These are phyloP conservation scores for Daldinia loculata DNA, from an alignment of 495 filamentous ascomycete genomes.

Conservation along the genomic window DNA sequence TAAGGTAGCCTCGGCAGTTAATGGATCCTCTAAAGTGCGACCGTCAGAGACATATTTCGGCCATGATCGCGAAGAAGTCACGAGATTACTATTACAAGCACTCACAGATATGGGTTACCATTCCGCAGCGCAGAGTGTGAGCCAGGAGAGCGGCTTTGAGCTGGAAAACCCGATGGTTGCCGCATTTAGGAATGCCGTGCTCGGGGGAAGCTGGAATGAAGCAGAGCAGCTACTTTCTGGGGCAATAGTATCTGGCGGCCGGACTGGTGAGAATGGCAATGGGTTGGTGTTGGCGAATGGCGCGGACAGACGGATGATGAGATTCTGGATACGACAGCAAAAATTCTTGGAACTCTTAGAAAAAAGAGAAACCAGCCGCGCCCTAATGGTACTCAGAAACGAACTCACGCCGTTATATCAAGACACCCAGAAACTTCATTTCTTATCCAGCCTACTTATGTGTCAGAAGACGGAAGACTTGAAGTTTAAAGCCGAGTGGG, in stretches of 20 bases:
- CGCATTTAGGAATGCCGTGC: conserved; percentile 80
- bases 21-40: conserved; percentile 49
- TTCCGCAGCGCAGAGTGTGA: conserved; percentile 74
- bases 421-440: conserved; percentile 76
- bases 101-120: conserved; percentile 87
- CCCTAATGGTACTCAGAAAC: conserved; percentile 80
- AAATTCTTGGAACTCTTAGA: conserved; percentile 96
- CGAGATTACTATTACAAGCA: conserved; percentile 90
- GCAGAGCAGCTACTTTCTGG: conserved; percentile 84
- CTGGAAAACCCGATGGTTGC: conserved; percentile 87
- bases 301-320: conserved; percentile 57
- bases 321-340: conserved; percentile 86
- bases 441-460: conserved; percentile 90
- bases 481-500: conserved; percentile 84
- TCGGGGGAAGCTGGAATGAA: conserved; percentile 82
- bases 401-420: conserved; percentile 90
- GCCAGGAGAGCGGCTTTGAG: conserved; percentile 84
- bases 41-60: conserved; percentile 62
- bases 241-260: conserved; percentile 58
- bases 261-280: conserved; percentile 53
- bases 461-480: conserved; percentile 81
- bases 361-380: conserved; percentile 71
- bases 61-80: conserved; percentile 93
- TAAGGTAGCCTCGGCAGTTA: conserved; percentile 47
- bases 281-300: conserved; percentile 58